phyloP scores from a whole-genome alignment of 495 filamentous ascomycete species.

The Tricharina praecox region DNA sequence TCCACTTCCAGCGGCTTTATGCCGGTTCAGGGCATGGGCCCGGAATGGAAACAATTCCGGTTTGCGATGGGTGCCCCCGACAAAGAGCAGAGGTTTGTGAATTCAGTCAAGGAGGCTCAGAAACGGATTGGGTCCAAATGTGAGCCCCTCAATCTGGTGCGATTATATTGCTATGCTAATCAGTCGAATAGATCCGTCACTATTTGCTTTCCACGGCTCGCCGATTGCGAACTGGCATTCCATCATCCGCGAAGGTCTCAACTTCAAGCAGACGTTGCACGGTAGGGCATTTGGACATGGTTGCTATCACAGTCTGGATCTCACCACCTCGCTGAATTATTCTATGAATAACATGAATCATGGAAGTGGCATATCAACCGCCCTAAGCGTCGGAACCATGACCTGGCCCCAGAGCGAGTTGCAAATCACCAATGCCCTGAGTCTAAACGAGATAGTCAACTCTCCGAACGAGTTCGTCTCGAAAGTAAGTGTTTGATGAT shows the following conservation, averaged over 20 bases:
- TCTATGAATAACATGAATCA: slow-evolving; percentile 9
- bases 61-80: slow-evolving; percentile 81
- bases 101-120: slow-evolving; percentile 39
- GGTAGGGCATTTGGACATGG: slow-evolving; percentile 67
- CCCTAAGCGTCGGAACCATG: neutral
- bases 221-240: slow-evolving; percentile 67
- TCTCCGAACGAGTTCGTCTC: slow-evolving; percentile 43
- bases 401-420: slow-evolving; percentile 54
- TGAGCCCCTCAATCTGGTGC: slow-evolving; percentile 6
- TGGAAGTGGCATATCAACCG: neutral
- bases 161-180: neutral
- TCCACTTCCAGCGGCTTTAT: slow-evolving; percentile 28
- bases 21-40: slow-evolving; percentile 44
- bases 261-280: slow-evolving; percentile 43
- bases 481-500: slow-evolving; percentile 15
- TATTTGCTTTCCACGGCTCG: slow-evolving; percentile 81
- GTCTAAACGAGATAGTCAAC: slow-evolving; percentile 81
- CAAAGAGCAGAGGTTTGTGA: slow-evolving; percentile 67
- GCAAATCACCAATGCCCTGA: slow-evolving; percentile 42
- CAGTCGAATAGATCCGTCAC: slow-evolving; percentile 37
- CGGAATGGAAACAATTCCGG: slow-evolving; percentile 61
- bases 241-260: slow-evolving; percentile 67
- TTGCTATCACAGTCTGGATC: slow-evolving; percentile 55
- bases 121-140: slow-evolving; percentile 27
- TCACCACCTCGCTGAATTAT: slow-evolving; percentile 43